Evolutionary conservation across 495 filamentous ascomycete genomes (phyloP), one percentile per base, ranked within the genome.

Genomic region (Amniculicola lignicola): DNA sequence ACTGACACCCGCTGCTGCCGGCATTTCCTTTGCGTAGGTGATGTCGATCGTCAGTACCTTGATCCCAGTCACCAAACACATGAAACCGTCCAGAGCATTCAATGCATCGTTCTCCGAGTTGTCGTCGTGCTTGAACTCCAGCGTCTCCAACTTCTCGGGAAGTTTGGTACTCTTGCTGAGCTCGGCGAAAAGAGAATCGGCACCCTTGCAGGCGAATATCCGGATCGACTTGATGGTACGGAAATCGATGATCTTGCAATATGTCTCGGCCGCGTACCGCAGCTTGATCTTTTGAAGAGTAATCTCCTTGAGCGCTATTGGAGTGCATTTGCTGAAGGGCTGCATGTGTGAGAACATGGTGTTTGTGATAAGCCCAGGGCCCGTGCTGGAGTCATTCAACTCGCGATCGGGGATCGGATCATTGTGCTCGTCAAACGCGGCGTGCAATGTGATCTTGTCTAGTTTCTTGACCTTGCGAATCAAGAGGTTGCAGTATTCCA

Each of bases 231-330:
- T 56, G 29, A 73, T 16, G 1, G 54, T 50, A 2, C 37, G 48
- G 43, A 73, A 73, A 40, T 72, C 42, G 53, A 73, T 63, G 33
- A 72, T n/a, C 33, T 58, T 63, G 57, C 69, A 72, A 48, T 70
- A 73, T 9, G 69, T 70, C 3, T 66, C 56, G 12, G 66, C 59
- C 16, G 66, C 65, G 53, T 69, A 69, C 12, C 70, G 66, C 1
- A 73, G 61, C 42, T 55, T 59, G 42, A 73, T 57, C 25, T 61
- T 61, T 22, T 70, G 68, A 5, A 72, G 51, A 6, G 61, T 65
- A 19, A 69, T 16, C 16, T 67, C 54, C 15, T 54, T 61, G 12
- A 73, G 51, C 14, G 44, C 43, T 6, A 73, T 48, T 7, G 70
- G 70, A 1, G 64, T 68, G 50, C 70, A 73, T 47, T 69, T 67